phyloP scores from a whole-genome alignment of 805 yeast genomes.

The Danielozyma ontarioensis region DNA sequence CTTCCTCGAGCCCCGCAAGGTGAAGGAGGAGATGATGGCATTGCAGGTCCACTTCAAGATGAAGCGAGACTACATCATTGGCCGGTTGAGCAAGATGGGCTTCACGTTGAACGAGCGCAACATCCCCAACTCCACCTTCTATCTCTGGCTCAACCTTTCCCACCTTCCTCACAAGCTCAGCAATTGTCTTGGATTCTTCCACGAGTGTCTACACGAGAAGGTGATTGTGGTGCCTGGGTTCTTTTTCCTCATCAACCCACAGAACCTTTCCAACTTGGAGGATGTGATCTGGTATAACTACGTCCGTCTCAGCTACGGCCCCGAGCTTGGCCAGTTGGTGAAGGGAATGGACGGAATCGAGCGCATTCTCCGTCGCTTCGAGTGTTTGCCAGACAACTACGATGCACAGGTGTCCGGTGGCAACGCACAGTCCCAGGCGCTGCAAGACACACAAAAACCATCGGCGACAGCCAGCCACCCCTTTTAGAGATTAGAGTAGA shows the following conservation, averaged over 20 bases:
- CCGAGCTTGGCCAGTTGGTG: slow-evolving; percentile 45
- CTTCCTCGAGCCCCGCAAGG: slow-evolving; percentile 47
- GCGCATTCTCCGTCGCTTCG: slow-evolving; percentile 38
- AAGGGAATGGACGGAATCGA: slow-evolving; percentile 61
- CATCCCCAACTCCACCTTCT: slow-evolving; percentile 54
- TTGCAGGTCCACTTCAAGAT: slow-evolving; percentile 51
- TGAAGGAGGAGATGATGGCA: slow-evolving; percentile 50
- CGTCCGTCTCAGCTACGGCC: slow-evolving; percentile 57
- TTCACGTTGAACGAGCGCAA: slow-evolving; percentile 39
- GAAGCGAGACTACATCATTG: slow-evolving; percentile 53
- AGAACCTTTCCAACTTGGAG: slow-evolving; percentile 39
- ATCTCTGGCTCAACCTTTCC: slow-evolving; percentile 53
- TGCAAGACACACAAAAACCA: not conserved
- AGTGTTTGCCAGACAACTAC: slow-evolving; percentile 31
- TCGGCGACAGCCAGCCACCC: not conserved
- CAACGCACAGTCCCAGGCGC: not conserved
- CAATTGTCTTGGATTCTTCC: slow-evolving; percentile 58
- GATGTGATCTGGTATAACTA: slow-evolving; percentile 58
- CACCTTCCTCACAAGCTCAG: slow-evolving; percentile 52
- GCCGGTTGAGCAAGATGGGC: slow-evolving; percentile 48
- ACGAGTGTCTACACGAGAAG: slow-evolving; percentile 55
- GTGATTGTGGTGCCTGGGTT: slow-evolving; percentile 61
- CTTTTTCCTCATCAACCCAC: slow-evolving; percentile 56
- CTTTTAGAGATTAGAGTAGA: too few species aligned
- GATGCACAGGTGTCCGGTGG: not conserved